Base-by-base conservation (phyloP, 768 basidiomycete species). In the Boletus rubescentipes region DNA sequence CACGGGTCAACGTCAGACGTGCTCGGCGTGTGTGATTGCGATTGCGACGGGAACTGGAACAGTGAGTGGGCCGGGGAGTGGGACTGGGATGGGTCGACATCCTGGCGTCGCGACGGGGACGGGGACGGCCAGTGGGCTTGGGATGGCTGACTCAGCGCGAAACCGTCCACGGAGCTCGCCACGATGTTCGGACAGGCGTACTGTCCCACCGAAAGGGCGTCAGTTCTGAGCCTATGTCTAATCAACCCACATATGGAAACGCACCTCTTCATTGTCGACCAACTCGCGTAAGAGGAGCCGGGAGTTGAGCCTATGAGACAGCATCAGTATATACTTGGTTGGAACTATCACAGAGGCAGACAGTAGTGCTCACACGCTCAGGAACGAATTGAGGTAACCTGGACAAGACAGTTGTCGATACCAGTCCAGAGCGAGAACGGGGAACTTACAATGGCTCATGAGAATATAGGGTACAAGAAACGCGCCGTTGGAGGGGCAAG, bases 351-450 rank as follows among this genome's bases (percentile, higher is more conserved):
- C 6, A 11, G 29, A 9, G 11, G 35, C 10, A 9, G 21, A 9
- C 3, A 10, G n/a, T 12, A 32, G 1, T 21, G 26, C 73, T 62
- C 55, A 73, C 72, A 73, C 66, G 52, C 72, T 73, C 49, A 73
- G 51, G 48, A 74, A 73, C 20, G 73, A 73, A 41, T 73, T 74
- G 45, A 73, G 63, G 61, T 73, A 74, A 55, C 66, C 72, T 73
- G 34, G n/a, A 4, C 11, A 32, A 15, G 16, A 12, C 5, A n/a
- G 16, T 37, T 21, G 14, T 54, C 3, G 8, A 32, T 9, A 36
- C 6, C 0, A 29, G 4, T n/a, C 40, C 2, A 1, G 18, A 4
- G 12, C 6, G 16, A 57, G 31, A 42, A 46, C 6, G 8, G 2
- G 20, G 7, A 35, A 40, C 73, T 40, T 32, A 69, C 72, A 73